phyloP scores from a whole-genome alignment of 768 basidiomycete genomes.

The Leccinum uliginosum region DNA sequence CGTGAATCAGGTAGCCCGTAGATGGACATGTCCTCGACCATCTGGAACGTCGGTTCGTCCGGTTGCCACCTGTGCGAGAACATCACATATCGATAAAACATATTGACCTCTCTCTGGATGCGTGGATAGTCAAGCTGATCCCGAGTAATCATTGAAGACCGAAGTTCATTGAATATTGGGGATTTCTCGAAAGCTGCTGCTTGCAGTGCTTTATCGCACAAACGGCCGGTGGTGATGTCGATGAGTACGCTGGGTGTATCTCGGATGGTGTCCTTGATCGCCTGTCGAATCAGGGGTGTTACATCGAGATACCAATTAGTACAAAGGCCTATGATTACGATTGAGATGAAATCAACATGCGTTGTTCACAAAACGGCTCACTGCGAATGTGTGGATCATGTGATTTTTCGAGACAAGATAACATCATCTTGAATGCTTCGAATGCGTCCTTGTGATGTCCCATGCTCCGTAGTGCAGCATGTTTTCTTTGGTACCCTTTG shows the following conservation, averaged over 20 bases:
- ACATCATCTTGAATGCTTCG: neutral
- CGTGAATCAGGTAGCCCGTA: neutral
- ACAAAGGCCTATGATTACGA: neutral
- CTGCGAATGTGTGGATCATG: neutral
- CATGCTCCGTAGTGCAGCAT: neutral
- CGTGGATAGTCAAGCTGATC: neutral
- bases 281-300: neutral
- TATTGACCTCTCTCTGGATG: neutral
- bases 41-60: neutral
- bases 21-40: neutral
- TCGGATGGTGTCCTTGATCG: neutral
- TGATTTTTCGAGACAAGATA: neutral
- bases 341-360: neutral
- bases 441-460: neutral
- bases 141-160: neutral
- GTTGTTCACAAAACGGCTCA: neutral
- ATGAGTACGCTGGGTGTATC: neutral
- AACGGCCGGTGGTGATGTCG: neutral
- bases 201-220: neutral
- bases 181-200: neutral
- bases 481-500: neutral
- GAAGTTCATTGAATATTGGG: neutral
- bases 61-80: neutral
- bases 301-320: neutral
- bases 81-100: neutral